These are phyloP conservation scores for Malassezia obtusa DNA, from an alignment of 1,284 basidiomycete genomes.

Conservation along the genomic window DNA sequence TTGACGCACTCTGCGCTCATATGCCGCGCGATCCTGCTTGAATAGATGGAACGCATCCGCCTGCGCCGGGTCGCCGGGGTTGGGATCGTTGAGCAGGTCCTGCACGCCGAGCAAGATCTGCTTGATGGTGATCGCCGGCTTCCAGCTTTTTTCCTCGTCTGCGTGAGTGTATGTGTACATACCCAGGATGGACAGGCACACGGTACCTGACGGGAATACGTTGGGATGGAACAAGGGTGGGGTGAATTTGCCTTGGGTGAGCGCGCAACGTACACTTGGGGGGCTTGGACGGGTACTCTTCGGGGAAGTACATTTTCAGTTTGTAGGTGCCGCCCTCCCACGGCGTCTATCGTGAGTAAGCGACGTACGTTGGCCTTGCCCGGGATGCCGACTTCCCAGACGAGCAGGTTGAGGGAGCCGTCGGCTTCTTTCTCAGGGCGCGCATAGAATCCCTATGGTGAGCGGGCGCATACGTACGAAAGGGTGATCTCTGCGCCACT, in stretches of 20 bases:
- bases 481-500: conserved; percentile 98
- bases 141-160: conserved; percentile 98
- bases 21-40: conserved; percentile 55
- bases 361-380: conserved; percentile 48
- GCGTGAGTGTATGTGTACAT: conserved; percentile 4
- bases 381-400: conserved; percentile 79
- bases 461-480: conserved; percentile 61
- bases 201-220: conserved; percentile 95
- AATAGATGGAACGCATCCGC: conserved; percentile 96
- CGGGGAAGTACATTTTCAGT: conserved; percentile 62
- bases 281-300: conserved; percentile 75
- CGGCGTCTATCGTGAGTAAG: conserved; percentile 59
- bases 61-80: conserved; percentile 88
- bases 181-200: conserved; percentile 82
- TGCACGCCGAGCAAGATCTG: conserved; percentile 92
- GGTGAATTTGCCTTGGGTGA: conserved; percentile 73
- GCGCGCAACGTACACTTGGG: conserved; percentile 65
- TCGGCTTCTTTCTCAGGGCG: conserved; percentile 78
- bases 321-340: conserved; percentile 96
- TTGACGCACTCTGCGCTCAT: conserved; percentile 26
- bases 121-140: conserved; percentile 96
- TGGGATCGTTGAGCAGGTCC: conserved; percentile 84
- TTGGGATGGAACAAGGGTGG: conserved; percentile 97
- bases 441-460: conserved; percentile 83
- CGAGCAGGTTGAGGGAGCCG: conserved; percentile 88